Base-by-base conservation (phyloP, 1,284 basidiomycete species). In the Sporisorium sorghi region DNA sequence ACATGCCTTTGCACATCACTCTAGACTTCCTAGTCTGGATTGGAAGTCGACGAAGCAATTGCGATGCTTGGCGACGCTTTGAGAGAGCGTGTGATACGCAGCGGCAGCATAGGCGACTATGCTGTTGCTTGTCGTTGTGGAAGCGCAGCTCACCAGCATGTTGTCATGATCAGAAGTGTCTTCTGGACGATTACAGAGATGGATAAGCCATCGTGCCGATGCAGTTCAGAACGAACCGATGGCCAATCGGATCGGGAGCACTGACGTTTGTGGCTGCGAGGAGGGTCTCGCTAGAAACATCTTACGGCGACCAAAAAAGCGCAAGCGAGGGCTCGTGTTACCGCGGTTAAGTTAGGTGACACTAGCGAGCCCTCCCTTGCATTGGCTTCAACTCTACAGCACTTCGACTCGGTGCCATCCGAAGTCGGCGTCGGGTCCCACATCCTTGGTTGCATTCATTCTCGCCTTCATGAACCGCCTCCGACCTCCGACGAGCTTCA, bases 281-380 rank as follows among this genome's bases (percentile, higher is more conserved):
- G 35, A 40, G 50, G 42, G 39, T 5, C 57, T 53, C 51, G 51
- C 51, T 24, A 53, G 43, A 52, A 52, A 46, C 24, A 24, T 40
- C 35, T 15, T 8, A 26, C 43, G 51, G 50, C 43, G 58, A 60
- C 58, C 35, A 53, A 43, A 47, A 17, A n/a, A 44, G 37, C 17
- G 43, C 35, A 60, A 53, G 35, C 58, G 58, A 52, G 44, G 39
- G 30, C 58, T 60, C 50, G 58, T 60, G 50, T 60, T 60, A 60
- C 58, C 33, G 19, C 43, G 19, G 32, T 19, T 14, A 30, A n/a
- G n/a, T n/a, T n/a, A n/a, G n/a, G n/a, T n/a, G n/a, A n/a, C 30
- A 15, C 9, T 47, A 21, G 28, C 9, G 21, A 33, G n/a, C n/a
- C 28, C 50, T 37, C 58, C 58, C 58, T 60, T 54, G 58, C 58